Evolutionary conservation across 2,329 filamentous ascomycete genomes (phyloP), one percentile per base, ranked within the genome.

Genomic region (Pseudofabraea citricarpa): DNA sequence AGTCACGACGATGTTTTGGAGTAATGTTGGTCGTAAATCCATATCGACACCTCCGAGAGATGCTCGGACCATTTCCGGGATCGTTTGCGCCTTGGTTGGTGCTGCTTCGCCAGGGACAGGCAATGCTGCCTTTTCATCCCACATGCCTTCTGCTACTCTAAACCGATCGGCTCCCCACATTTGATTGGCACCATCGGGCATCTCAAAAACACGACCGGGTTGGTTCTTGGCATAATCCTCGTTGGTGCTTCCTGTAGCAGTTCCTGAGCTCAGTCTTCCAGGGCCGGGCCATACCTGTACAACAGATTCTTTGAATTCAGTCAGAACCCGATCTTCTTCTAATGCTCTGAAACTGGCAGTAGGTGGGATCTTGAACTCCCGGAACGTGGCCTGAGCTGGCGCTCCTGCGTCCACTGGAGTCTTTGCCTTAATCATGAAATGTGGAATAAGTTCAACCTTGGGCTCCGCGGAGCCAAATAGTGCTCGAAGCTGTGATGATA

Each of bases 231-330:
- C 83, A 37, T 81, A 73, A 32, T 96, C 90, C 60, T 93, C 81
- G 61, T 91, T 94, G 5, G 70, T 67, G 20, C 68, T 55, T 27
- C 83, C 81, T 18, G 69, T 77, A 53, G 64, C 67, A 32, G 65
- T 64, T 31, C 55, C 62, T 54, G 60, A 64, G 46, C 50, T 64
- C 56, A 89, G 81, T 48, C 81, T 77, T 46, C 83, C 83, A 0
- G 87, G 87, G 1, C 88, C 88, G 20, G 81, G 79, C 91, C 93
- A 98, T 12, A 91, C 82, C 67, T 96, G 90, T 21, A 97, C 90
- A 13, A 96, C 89, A 15, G 87, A 94, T 69, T 98, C 94, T 70
- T 98, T 98, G 78, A 95, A 98, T 63, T 96, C 90, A 27, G 88
- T 90, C 45, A 98, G 71, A 32, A 95, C 84, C 41, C 91, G 87